Percentiles rank a stretch among this genome's conserved stretches.
phyloP scores from a whole-genome alignment of 306 rosid genomes.

The Prunus salicina region DNA sequence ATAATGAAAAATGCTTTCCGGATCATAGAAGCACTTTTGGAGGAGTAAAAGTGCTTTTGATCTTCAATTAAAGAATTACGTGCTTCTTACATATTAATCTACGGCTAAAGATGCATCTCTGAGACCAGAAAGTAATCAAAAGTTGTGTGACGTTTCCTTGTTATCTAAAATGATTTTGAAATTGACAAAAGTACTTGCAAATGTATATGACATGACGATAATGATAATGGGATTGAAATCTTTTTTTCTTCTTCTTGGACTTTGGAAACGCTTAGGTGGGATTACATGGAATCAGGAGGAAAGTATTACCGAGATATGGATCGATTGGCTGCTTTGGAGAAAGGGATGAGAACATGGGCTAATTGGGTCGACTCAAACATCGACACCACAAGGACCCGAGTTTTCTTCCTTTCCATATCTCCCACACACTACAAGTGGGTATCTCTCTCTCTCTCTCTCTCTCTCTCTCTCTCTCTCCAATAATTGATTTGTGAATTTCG shows the following conservation, averaged over 20 bases:
- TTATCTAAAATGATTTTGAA: background rate
- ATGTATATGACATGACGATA: background rate
- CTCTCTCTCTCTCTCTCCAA: conserved; percentile 33
- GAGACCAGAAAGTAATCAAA: background rate
- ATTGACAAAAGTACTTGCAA: background rate
- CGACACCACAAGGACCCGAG: conserved; percentile 58
- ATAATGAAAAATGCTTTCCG: background rate
- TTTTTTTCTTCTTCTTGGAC: background rate
- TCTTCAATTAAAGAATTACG: background rate
- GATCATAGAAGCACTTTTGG: background rate
- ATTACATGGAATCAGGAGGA: conserved; percentile 79
- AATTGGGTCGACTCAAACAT: conserved; percentile 79
- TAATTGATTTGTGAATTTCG: conserved; percentile 23
- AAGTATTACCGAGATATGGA: conserved; percentile 78
- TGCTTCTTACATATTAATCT: background rate
- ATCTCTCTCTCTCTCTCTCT: conserved; percentile 8
- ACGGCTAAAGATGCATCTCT: background rate
- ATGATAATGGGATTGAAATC: background rate
- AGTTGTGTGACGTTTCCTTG: background rate
- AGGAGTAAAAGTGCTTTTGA: background rate
- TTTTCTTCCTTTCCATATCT: conserved; percentile 79
- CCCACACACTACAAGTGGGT: conserved; percentile 82
- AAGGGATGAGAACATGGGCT: conserved; percentile 85
- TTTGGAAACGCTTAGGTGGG: conserved; percentile 70
- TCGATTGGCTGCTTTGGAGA: conserved; percentile 80